Evolutionary conservation across 768 basidiomycete species (phyloP).

Genomic region (Lactifluus volemus): DNA sequence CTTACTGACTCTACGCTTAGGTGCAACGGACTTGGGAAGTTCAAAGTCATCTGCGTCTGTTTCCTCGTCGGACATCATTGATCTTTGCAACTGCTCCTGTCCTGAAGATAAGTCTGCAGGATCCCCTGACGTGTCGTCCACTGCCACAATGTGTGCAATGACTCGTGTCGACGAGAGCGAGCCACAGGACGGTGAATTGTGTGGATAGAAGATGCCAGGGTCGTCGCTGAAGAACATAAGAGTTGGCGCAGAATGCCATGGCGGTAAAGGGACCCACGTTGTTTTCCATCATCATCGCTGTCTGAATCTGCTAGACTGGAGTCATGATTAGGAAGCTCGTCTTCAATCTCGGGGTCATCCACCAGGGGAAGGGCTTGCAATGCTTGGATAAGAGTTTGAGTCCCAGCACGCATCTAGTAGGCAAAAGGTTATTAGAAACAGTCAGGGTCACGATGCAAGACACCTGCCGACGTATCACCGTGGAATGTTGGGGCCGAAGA

Average conservation of each 20-base stretch:
- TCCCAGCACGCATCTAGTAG: constrained; percentile 78
- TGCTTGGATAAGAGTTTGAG: constrained; percentile 83
- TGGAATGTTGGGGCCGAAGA: constrained; percentile 47
- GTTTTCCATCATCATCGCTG: constrained; percentile 56
- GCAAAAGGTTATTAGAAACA: constrained; percentile 12
- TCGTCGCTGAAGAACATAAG: constrained; percentile 30
- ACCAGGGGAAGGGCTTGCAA: constrained; percentile 79
- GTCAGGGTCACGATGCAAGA: constrained; percentile 4
- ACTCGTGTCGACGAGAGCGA: constrained; percentile 43
- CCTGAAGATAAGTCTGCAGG: neutral
- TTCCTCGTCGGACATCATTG: constrained; percentile 16
- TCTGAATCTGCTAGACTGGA: constrained; percentile 40
- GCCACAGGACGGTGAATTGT: constrained; percentile 78
- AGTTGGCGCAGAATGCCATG: neutral
- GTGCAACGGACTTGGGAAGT: constrained; percentile 9
- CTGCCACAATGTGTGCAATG: constrained; percentile 12
- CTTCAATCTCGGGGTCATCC: constrained; percentile 59
- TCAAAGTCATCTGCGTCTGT: constrained; percentile 21
- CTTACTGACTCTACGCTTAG: constrained; percentile 1
- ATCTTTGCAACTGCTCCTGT: constrained; percentile 1
- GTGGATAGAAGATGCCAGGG: constrained; percentile 77
- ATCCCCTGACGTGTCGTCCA: constrained; percentile 18
- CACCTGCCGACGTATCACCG: constrained; percentile 62
- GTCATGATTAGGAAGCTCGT: constrained; percentile 42
- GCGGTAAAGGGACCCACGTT: constrained; percentile 18